These are phyloP conservation scores for Fusarium luffae DNA, from an alignment of 2,329 filamentous ascomycete genomes.

Conservation along the genomic window DNA sequence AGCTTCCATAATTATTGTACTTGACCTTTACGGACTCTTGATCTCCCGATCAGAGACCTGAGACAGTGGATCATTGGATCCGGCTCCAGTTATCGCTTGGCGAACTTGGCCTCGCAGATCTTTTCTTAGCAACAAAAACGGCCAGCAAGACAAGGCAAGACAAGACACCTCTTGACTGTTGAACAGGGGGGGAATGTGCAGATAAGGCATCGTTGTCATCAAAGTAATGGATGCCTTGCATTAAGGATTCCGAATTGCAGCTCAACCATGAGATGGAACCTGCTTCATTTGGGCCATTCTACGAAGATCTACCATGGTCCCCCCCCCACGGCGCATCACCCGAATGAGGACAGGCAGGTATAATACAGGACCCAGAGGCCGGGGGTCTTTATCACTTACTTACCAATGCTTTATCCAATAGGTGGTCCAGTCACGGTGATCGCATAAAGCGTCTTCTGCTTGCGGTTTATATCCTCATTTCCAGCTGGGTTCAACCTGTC, in stretches of 20 bases:
- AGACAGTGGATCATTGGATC: slow-evolving; percentile 39
- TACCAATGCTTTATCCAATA: slow-evolving; percentile 3
- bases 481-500: slow-evolving; percentile 27
- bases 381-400: slow-evolving; percentile 20
- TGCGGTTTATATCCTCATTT: slow-evolving; percentile 17
- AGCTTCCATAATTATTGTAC: neutral
- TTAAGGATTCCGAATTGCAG: slow-evolving; percentile 11
- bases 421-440: slow-evolving; percentile 23
- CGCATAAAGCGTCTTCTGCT: slow-evolving; percentile 16
- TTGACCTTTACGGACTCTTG: slow-evolving; percentile 15
- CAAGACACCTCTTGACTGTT: neutral
- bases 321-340: slow-evolving; percentile 23
- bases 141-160: neutral
- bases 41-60: slow-evolving; percentile 38
- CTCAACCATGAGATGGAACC: slow-evolving; percentile 20
- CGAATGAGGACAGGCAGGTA: slow-evolving; percentile 28
- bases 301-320: slow-evolving; percentile 42
- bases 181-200: neutral
- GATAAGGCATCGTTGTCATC: neutral
- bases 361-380: slow-evolving; percentile 16
- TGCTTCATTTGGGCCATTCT: slow-evolving; percentile 33
- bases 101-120: slow-evolving; percentile 22
- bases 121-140: neutral
- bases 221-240: neutral
- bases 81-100: slow-evolving; percentile 14